Evolutionary conservation across 78 protist genomes (phyloP), one percentile per base, ranked within the genome.

Genomic region (Dictyostelium purpureum): DNA sequence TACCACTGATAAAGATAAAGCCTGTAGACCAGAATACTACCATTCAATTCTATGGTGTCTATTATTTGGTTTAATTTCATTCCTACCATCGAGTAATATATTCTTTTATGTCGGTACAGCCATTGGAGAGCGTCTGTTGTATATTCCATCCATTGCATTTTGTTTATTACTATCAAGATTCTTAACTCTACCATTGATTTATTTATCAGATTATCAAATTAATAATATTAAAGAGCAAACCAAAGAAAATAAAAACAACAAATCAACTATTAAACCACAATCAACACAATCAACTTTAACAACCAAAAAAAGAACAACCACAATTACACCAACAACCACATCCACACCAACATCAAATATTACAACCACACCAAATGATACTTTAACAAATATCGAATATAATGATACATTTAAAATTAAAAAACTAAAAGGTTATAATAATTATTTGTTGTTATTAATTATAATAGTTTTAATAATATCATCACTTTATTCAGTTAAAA

Each of bases 111-210:
- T 79, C 9, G 95, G 69, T 12, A 59, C 76, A 31, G 35, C 74
- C 1, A 57, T 90, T 11, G 54, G 61, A 9, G 95, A 90, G 57
- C 45, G 79, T 6, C 42, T 65, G 12, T 51, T 79, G 9, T 90
- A 90, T 69, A 10, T 77, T 19, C 89, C 95, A 28, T 90, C 95
- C 24, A 59, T 79, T 6, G 80, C 79, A 33, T 90, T 49, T 67
- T 90, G 83, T 18, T 7, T 75, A 24, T 63, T 89, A 43, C 35
- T 63, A 14, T 67, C 87, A 26, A 70, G 82, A 77, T n/a, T 56
- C 10, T 51, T 80, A 35, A 21, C 49, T 26, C 40, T 57, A 54
- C 83, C 83, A 10, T 76, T 76, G 26, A 76, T 54, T 37, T 26
- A 76, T 26, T 47, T 33, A 38, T 31, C 54, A 56, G 19, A 54